phyloP scores from a whole-genome alignment of 768 basidiomycete species.

The Mycena venus region DNA sequence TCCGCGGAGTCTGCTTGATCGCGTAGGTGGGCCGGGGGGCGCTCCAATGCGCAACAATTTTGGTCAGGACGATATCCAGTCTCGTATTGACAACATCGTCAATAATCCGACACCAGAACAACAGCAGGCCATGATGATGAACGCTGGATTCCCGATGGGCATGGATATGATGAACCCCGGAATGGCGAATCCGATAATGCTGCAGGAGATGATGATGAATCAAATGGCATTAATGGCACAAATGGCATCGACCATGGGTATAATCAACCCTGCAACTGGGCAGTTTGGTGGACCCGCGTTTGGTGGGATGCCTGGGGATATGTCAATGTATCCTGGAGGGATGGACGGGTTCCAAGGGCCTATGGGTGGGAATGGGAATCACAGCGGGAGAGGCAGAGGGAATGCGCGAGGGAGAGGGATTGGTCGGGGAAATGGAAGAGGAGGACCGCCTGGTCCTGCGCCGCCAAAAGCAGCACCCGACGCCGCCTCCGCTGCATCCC shows the following conservation, averaged over 20 bases:
- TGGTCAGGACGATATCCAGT: constrained; percentile 79
- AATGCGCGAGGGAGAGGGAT: constrained; percentile 61
- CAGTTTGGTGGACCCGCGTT: constrained; percentile 70
- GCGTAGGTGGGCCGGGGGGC: constrained; percentile 73
- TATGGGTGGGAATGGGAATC: constrained; percentile 44
- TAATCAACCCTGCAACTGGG: constrained; percentile 72
- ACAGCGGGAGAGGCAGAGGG: constrained; percentile 59
- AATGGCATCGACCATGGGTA: constrained; percentile 88
- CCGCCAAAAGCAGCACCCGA: constrained; percentile 40
- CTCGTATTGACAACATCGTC: constrained; percentile 84
- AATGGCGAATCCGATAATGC: constrained; percentile 75
- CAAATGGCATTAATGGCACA: constrained; percentile 96
- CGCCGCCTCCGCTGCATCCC: constrained; percentile 6
- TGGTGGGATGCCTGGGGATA: constrained; percentile 64
- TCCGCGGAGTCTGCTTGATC: constrained; percentile 80
- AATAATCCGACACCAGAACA: constrained; percentile 58
- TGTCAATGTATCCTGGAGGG: constrained; percentile 61
- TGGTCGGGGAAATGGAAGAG: constrained; percentile 65
- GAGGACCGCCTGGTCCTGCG: constrained; percentile 45
- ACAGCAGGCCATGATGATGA: constrained; percentile 71
- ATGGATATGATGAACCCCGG: constrained; percentile 76
- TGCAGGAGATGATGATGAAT: constrained; percentile 94
- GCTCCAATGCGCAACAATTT: constrained; percentile 56
- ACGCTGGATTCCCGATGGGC: constrained; percentile 56
- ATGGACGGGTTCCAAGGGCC: constrained; percentile 53